Conservation (phyloP, 1,139 yeast genomes). For the Candida pseudocylindracea region DNA sequence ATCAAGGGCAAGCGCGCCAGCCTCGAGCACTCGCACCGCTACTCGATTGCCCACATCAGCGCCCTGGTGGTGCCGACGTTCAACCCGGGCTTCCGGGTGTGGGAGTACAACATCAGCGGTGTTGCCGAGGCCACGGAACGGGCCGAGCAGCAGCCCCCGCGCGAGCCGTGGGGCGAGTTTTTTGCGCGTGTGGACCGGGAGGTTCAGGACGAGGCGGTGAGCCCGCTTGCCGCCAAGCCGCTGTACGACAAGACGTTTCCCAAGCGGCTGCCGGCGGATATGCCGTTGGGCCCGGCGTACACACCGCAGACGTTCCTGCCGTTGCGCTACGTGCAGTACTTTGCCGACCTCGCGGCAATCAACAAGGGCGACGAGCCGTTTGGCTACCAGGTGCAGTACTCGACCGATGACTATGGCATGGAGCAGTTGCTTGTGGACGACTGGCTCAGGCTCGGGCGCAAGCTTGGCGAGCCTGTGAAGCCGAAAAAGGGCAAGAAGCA, state of each 20-base stretch:
- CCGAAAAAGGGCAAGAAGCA: conserved; percentile 3
- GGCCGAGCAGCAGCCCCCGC: conserved; percentile 4
- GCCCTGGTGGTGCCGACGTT: conserved; percentile 74
- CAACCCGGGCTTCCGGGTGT: conserved; percentile 61
- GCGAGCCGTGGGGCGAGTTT: conserved; percentile 30
- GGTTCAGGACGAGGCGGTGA: conserved; percentile 3
- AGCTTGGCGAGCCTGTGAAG: conserved; percentile 20
- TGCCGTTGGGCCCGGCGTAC: conserved; percentile 56
- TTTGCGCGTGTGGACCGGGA: conserved; percentile 20
- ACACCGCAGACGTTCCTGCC: conserved; percentile 53
- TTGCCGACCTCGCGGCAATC: conserved; percentile 31
- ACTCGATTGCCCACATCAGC: conserved; percentile 45
- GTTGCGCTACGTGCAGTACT: conserved; percentile 48
- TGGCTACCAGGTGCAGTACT: conserved; percentile 40
- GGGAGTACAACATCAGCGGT: conserved; percentile 64
- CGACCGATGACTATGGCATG: conserved; percentile 38
- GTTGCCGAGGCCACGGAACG: conserved; percentile 8
- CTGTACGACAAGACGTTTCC: conserved; percentile 42
- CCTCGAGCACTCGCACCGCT: conserved; percentile 30
- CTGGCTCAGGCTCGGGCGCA: conserved; percentile 35
- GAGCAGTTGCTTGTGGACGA: conserved; percentile 31
- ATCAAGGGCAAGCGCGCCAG: conserved; percentile 19
- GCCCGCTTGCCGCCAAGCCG: not conserved
- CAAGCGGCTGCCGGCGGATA: conserved; percentile 28
- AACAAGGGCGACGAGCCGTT: conserved; percentile 26